A percentile compares a stretch with the other conserved stretches of the same genome.
Conservation (phyloP, 192 early-diverging fungal species). For the Entophlyctis helioformis region DNA sequence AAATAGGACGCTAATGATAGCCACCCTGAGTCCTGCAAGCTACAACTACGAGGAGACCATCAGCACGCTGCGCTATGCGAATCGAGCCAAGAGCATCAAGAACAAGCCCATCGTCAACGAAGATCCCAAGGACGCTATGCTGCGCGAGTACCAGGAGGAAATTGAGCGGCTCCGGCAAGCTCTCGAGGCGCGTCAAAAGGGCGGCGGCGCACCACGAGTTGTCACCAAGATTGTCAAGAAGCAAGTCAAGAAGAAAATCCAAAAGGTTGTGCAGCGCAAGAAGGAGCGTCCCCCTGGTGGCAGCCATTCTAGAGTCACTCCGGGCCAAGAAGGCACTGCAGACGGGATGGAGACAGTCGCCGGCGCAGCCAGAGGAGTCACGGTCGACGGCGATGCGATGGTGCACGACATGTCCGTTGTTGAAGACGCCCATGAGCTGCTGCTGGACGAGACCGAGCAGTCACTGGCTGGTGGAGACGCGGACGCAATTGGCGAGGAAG, state of each 20-base stretch:
- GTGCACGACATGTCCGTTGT: too few relatives aligned
- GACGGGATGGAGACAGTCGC: too few relatives aligned
- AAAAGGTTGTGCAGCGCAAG: conserved; percentile 9
- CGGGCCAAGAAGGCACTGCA: too few relatives aligned
- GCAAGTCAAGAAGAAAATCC: conserved; percentile 32
- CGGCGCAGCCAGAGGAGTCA: too few relatives aligned
- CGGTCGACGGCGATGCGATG: too few relatives aligned
- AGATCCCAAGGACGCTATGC: conserved; percentile 54
- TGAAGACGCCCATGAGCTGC: too few relatives aligned
- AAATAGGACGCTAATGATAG: conserved; percentile 49
- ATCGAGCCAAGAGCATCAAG: conserved; percentile 55
- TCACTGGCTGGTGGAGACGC: background rate
- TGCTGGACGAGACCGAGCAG: background rate
- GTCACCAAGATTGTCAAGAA: conserved; percentile 41
- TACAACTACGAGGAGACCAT: conserved; percentile 56
- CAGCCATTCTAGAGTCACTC: too few relatives aligned
- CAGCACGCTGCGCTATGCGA: conserved; percentile 46
- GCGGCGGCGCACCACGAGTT: conserved; percentile 9
- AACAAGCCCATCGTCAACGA: conserved; percentile 56
- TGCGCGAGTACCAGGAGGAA: conserved; percentile 53
- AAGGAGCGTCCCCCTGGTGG: conserved; percentile 1
- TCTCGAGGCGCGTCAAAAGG: conserved; percentile 33
- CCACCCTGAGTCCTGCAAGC: conserved; percentile 42
- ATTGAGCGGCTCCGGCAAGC: conserved; percentile 38
- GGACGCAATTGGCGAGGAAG: too few relatives aligned